Percentiles rank a stretch among this genome's conserved stretches.
Conservation (phyloP, 2,329 filamentous ascomycete genomes). For the Biscogniauxia marginata region DNA sequence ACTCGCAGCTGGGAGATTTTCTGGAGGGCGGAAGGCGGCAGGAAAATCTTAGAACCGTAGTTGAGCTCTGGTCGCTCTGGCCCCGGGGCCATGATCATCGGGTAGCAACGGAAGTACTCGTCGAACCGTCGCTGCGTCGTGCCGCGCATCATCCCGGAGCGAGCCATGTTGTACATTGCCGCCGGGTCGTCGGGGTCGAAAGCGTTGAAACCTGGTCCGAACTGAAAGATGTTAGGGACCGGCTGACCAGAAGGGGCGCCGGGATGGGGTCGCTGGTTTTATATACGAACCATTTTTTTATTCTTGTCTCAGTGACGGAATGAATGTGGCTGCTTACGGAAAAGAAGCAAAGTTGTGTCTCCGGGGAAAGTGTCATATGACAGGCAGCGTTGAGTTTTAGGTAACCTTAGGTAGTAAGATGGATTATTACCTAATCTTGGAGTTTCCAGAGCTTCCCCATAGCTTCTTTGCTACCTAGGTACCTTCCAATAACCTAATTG, state of each 20-base stretch:
- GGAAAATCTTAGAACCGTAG: slow-evolving; percentile 95
- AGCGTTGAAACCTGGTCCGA: slow-evolving; percentile 39
- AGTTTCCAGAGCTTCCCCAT: slow-evolving; percentile 11
- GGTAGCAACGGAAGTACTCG: slow-evolving; percentile 98
- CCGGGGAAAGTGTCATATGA: too few relatives aligned
- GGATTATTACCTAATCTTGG: slow-evolving; percentile 1
- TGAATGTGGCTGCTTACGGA: too few relatives aligned
- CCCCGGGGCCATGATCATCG: slow-evolving; percentile 89
- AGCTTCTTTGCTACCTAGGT: slow-evolving; percentile 3
- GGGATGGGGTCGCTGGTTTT: neutral
- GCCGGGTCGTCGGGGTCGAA: slow-evolving; percentile 49
- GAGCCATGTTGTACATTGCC: slow-evolving; percentile 49
- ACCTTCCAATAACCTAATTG: neutral
- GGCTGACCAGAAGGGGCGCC: too few relatives aligned
- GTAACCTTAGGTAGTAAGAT: slow-evolving; percentile 1
- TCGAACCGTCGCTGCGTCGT: slow-evolving; percentile 77
- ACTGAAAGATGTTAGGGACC: slow-evolving; percentile 25
- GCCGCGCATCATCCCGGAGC: slow-evolving; percentile 42
- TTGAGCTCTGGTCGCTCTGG: slow-evolving; percentile 87
- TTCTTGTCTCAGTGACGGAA: too few relatives aligned
- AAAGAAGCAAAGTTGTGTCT: too few relatives aligned
- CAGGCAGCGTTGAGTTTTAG: too few relatives aligned
- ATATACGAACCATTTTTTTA: too few relatives aligned
- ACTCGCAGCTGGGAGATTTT: slow-evolving; percentile 96
- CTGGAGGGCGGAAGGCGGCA: slow-evolving; percentile 93